Evolutionary conservation across 2,329 filamentous ascomycete genomes (phyloP), one percentile per base, ranked within the genome.

Genomic region (Albifimbria verrucaria): DNA sequence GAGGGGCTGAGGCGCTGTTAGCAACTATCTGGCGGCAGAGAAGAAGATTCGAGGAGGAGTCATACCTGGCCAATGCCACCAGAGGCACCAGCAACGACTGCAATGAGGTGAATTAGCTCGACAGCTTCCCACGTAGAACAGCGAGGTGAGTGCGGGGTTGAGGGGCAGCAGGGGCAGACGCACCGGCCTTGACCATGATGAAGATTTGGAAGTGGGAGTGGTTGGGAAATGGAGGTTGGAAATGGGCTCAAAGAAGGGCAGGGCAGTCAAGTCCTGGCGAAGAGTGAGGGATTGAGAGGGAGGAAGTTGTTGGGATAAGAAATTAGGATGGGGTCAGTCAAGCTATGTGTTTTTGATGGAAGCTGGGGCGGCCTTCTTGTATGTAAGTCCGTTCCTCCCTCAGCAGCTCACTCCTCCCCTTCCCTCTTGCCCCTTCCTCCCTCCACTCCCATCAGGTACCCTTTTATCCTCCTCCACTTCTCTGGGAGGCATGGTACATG

Each of bases 11-110:
- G 50, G 41, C 32, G 69, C 18, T 43, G 54, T 36, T 52, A 48
- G 49, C 57, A 54, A 54, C 66, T 54, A 66, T 62, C 53, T 42
- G 52, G 18, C 43, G 23, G 45, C 44, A 41, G 24, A 53, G 32
- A 18, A 36, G 17, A 36, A 45, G 25, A 41, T 50, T 44, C 41
- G 50, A 50, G 45, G 52, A 45, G 44, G 50, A 46, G 41, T 70
- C 78, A 66, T 72, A 95, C 92, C 87, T 97, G 93, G 76, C 93
- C 94, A 86, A 99, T 99, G 80, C 94, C 94, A 78, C 94, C 94
- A 74, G 93, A 87, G 72, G 93, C 94, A 77, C 94, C 94, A 77
- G 94, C 92, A 80, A 99, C 93, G 71, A 86, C 82, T 87, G 55
- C 44, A 52, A 43, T 50, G 44, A 51, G 11, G 51, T 61, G 26